Conservation (phyloP, 352 stramenopile species). For the Vaucheria bursata region DNA sequence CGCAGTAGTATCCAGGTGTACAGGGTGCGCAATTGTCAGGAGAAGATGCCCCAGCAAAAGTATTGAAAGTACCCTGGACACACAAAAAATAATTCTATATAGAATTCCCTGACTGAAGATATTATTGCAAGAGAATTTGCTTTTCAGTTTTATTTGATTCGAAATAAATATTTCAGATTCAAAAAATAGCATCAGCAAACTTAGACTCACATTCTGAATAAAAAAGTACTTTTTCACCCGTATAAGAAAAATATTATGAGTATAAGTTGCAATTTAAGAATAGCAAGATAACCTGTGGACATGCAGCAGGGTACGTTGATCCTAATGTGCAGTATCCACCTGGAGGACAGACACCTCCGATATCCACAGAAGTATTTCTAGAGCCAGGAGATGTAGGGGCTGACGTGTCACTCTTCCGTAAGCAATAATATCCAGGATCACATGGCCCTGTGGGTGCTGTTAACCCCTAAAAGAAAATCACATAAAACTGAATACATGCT, state of each 20-base stretch:
- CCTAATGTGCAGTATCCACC: conserved; percentile 65
- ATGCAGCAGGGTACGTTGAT: conserved; percentile 54
- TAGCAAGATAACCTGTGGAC: conserved; percentile 55
- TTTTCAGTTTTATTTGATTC: too few relatives aligned
- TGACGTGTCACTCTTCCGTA: conserved; percentile 70
- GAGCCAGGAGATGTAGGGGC: conserved; percentile 58
- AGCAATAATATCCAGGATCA: conserved; percentile 61
- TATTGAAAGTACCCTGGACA: conserved; percentile 66
- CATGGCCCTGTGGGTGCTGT: conserved; percentile 67
- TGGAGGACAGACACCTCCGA: conserved; percentile 56
- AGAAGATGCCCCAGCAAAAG: conserved; percentile 57
- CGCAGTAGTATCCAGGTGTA: conserved; percentile 70
- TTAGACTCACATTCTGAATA: too few relatives aligned
- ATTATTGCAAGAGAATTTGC: too few relatives aligned
- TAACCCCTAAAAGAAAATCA: conserved; percentile 59
- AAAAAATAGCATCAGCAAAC: too few relatives aligned
- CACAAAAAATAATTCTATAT: too few relatives aligned
- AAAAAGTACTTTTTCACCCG: too few relatives aligned
- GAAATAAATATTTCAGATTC: too few relatives aligned
- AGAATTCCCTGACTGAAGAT: too few relatives aligned
- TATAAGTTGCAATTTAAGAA: too few relatives aligned
- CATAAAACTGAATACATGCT: too few relatives aligned
- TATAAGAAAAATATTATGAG: too few relatives aligned
- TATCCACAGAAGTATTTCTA: conserved; percentile 22
- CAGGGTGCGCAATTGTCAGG: conserved; percentile 66